phyloP scores from a whole-genome alignment of 352 stramenopile species.

The Globisporangium mamillatum region DNA sequence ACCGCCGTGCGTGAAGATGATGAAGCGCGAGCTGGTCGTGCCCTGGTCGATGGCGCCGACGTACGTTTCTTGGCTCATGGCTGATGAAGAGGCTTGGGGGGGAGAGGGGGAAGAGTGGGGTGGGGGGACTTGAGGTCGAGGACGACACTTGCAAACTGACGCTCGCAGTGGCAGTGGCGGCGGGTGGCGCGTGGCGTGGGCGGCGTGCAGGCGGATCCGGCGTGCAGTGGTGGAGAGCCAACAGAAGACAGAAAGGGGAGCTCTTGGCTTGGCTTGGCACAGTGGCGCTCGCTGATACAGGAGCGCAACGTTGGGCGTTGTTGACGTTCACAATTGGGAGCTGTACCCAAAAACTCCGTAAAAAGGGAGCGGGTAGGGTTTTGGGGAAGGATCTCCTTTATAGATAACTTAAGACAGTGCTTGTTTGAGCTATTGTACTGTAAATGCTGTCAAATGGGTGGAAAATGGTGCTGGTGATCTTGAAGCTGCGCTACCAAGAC shows the following conservation, averaged over 20 bases:
- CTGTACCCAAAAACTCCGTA: slow-evolving; percentile 7
- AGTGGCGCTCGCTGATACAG: slow-evolving; percentile 10
- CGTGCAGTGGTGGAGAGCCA: background rate
- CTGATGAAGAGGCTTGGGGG: background rate
- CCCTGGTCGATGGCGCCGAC: slow-evolving; percentile 95
- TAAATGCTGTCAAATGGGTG: background rate
- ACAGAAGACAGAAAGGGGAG: background rate
- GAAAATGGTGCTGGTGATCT: background rate
- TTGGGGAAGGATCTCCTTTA: background rate
- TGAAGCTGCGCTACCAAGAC: background rate
- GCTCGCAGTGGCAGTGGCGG: background rate
- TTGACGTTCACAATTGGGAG: slow-evolving; percentile 7
- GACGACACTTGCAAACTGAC: slow-evolving; percentile 41
- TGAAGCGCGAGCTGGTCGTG: slow-evolving; percentile 96
- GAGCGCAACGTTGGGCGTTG: background rate
- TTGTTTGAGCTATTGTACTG: background rate
- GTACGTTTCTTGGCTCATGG: slow-evolving; percentile 48
- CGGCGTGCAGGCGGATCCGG: background rate
- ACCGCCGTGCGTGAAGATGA: slow-evolving; percentile 91
- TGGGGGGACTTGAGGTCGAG: slow-evolving; percentile 14
- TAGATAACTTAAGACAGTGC: background rate
- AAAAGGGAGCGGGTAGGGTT: slow-evolving; percentile 4
- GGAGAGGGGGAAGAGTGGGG: slow-evolving; percentile 4
- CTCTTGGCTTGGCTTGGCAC: background rate
- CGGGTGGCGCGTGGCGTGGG: background rate